Evolutionary conservation across 108 stramenopile species (phyloP), one percentile per base, ranked within the genome.

Genomic region (Cyclotella atomus): DNA sequence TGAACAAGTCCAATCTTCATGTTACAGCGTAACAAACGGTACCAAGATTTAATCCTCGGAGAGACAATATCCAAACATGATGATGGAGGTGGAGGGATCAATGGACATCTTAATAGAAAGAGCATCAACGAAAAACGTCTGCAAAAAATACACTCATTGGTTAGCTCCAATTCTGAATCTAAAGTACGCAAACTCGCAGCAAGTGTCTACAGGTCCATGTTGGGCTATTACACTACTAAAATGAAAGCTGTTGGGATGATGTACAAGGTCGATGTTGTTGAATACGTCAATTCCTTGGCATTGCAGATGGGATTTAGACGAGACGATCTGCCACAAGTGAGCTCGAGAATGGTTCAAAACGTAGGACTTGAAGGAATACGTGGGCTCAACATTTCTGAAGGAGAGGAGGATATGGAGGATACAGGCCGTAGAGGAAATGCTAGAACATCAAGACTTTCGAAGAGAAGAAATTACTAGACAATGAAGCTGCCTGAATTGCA

Each of bases 201-300:
- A 6, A 44, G 32, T 23, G 66, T 79, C 15, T 88, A 86, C 61
- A 66, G 77, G 32, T 85, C 90, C n/a, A 84, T 83, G 67, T 75
- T 95, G 33, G 94, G 94, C 23, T 95, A 88, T 82, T 88, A 88
- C 79, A 78, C 86, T 38, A 45, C 50, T 34, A 84, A 80, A 54
- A 63, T 85, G 75, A 67, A 59, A 65, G 59, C 49, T 38, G 32
- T 85, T 43, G 88, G 86, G 7, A 27, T 73, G 68, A 24, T 34
- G 17, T 32, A 71, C 47, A 87, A 86, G 65, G 74, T 36, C 19
- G 82, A 85, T 32, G 84, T 89, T 21, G 88, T 92, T 17, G 73
- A 76, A 19, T 67, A 60, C 43, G 83, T 83, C 10, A 89, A 89
- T 65, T 54, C 36, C 19, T 84, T 76, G 62, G 81, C 81, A 20